Percentiles rank a stretch among this genome's conserved stretches.
phyloP scores from a whole-genome alignment of 495 filamentous ascomycete genomes.

The Wilcoxina mikolae region DNA sequence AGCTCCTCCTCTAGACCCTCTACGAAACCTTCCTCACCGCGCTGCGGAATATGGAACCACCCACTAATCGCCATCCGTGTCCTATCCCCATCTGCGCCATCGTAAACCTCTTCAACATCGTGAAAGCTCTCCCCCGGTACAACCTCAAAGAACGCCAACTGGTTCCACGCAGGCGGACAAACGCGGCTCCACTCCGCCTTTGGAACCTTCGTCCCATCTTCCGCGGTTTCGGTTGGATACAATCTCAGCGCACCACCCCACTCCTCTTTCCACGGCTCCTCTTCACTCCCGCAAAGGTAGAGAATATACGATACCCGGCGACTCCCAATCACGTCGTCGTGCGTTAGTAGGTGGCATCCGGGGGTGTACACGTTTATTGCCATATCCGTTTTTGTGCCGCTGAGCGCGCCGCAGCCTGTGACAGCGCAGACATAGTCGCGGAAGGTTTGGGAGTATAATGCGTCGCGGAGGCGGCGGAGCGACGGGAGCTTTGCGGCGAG shows the following conservation, averaged over 20 bases:
- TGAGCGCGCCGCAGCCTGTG: conserved; percentile 70
- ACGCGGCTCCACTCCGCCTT: conserved; percentile 55
- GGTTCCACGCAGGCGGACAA: conserved; percentile 91
- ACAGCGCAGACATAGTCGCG: conserved; percentile 73
- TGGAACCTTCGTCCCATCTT: conserved; percentile 60
- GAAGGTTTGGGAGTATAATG: conserved; percentile 80
- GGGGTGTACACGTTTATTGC: conserved; percentile 97
- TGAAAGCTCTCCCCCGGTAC: conserved; percentile 96
- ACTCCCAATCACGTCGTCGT: conserved; percentile 96
- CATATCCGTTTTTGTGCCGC: conserved; percentile 95
- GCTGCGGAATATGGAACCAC: conserved; percentile 98
- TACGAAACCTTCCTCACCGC: conserved; percentile 86
- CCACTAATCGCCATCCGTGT: conserved; percentile 95
- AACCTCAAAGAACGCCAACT: conserved; percentile 94
- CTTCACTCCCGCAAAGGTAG: conserved; percentile 76
- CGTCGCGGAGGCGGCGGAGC: conserved; percentile 72
- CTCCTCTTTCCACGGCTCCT: conserved; percentile 74
- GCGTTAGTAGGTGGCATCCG: conserved; percentile 86
- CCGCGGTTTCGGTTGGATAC: conserved; percentile 60
- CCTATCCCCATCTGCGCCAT: conserved; percentile 49
- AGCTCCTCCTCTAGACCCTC: conserved; percentile 76
- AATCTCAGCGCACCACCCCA: conserved; percentile 91
- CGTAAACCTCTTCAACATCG: conserved; percentile 95
- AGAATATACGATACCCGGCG: conserved; percentile 90
- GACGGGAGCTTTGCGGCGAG: conserved; percentile 71